These are phyloP conservation scores for Neopestalotiopsis clavispora DNA, from an alignment of 2,329 filamentous ascomycete genomes.

Conservation along the genomic window DNA sequence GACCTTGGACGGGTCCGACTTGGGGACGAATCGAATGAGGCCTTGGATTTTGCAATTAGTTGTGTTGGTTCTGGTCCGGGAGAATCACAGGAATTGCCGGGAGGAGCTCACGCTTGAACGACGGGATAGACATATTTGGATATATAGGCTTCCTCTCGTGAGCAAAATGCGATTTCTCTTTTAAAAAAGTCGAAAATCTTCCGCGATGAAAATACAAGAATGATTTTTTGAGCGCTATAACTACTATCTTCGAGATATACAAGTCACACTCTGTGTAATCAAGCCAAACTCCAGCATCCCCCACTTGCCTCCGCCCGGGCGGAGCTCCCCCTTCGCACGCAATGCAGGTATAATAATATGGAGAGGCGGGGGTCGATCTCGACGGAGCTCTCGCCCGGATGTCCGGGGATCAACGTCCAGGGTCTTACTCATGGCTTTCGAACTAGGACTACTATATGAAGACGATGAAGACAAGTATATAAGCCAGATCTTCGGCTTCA, in stretches of 20 bases:
- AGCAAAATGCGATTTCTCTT: not conserved
- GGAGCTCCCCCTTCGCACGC: not conserved
- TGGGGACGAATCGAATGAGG: slow-evolving; percentile 64
- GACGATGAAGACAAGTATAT: too few species aligned
- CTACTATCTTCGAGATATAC: too few species aligned
- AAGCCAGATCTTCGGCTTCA: too few species aligned
- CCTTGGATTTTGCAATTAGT: slow-evolving; percentile 27
- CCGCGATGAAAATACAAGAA: too few species aligned
- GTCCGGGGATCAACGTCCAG: not conserved
- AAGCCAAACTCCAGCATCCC: not conserved
- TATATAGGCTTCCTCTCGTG: not conserved
- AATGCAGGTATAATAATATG: not conserved
- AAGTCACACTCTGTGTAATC: not conserved
- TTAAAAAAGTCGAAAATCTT: not conserved
- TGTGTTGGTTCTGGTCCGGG: not conserved
- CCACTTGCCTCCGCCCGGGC: not conserved
- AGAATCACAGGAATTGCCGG: not conserved
- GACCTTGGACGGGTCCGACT: slow-evolving; percentile 46
- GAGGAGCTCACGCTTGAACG: not conserved
- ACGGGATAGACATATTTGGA: slow-evolving; percentile 8
- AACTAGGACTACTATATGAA: too few species aligned
- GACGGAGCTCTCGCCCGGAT: not conserved
- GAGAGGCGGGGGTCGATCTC: not conserved
- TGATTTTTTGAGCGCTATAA: too few species aligned
- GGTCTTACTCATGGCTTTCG: not conserved